Percentiles rank a stretch among this genome's conserved stretches.
Evolutionary conservation across 1,139 yeast species (phyloP).

Genomic region (Yamadazyma conglobata): DNA sequence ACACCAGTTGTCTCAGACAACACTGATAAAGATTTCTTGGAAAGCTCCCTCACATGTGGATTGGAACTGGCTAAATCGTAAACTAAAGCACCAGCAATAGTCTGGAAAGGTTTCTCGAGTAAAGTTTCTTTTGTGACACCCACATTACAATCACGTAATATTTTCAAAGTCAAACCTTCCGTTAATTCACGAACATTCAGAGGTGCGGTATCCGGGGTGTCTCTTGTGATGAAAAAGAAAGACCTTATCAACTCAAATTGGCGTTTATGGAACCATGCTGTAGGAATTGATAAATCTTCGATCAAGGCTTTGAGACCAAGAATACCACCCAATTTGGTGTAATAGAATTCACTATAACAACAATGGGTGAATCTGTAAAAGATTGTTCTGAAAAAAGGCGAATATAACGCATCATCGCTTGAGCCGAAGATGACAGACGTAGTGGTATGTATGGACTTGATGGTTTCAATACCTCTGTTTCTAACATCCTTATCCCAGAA

Average conservation of each 20-base stretch:
- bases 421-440: slow-evolving; percentile 67
- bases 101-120: slow-evolving; percentile 71
- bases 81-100: slow-evolving; percentile 80
- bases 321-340: slow-evolving; percentile 85
- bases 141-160: slow-evolving; percentile 63
- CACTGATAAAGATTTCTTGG: slow-evolving; percentile 66
- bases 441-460: slow-evolving; percentile 59
- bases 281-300: slow-evolving; percentile 63
- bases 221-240: slow-evolving; percentile 83
- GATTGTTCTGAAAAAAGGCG: slow-evolving; percentile 73
- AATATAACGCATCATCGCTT: slow-evolving; percentile 60
- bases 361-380: slow-evolving; percentile 83
- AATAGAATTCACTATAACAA: slow-evolving; percentile 86
- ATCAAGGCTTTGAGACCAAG: slow-evolving; percentile 75
- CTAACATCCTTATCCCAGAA: slow-evolving; percentile 71
- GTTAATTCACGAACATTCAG: slow-evolving; percentile 72
- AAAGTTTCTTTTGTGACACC: slow-evolving; percentile 59
- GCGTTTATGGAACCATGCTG: slow-evolving; percentile 68
- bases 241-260: slow-evolving; percentile 86
- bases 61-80: slow-evolving; percentile 91
- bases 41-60: slow-evolving; percentile 74
- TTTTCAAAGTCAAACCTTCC: slow-evolving; percentile 56
- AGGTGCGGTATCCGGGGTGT: slow-evolving; percentile 88
- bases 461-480: slow-evolving; percentile 64
- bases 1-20: slow-evolving; percentile 69